Percentiles rank a stretch among this genome's conserved stretches.
These are phyloP conservation scores for Chrysanthemum seticuspe DNA, from an alignment of 129 eudicot species.

Conservation along the genomic window DNA sequence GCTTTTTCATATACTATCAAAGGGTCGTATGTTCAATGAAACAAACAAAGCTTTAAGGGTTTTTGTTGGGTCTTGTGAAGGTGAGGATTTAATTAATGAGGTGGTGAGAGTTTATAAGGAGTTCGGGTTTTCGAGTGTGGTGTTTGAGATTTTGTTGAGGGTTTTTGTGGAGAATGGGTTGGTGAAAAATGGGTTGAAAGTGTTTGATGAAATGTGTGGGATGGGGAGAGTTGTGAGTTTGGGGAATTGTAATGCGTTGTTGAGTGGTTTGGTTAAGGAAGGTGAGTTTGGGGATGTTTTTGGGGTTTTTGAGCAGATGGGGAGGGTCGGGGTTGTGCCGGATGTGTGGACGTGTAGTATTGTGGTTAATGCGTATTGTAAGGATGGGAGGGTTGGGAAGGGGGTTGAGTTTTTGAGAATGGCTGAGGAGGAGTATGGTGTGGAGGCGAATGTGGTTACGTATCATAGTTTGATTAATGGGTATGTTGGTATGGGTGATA, in stretches of 20 bases:
- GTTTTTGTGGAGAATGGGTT: constrained; percentile 59
- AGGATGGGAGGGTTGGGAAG: constrained; percentile 49
- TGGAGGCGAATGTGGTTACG: constrained; percentile 65
- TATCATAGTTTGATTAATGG: constrained; percentile 86
- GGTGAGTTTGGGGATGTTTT: constrained; percentile 43
- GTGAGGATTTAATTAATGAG: constrained; percentile 27
- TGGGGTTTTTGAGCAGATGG: constrained; percentile 72
- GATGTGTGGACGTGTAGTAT: constrained; percentile 81
- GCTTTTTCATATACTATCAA: constrained; percentile 67
- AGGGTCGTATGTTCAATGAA: constrained; percentile 65
- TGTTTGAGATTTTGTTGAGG: constrained; percentile 73
- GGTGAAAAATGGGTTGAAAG: constrained; percentile 56
- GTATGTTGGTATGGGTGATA: constrained; percentile 55
- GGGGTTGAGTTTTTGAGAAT: constrained; percentile 52
- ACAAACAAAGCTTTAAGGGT: constrained; percentile 41
- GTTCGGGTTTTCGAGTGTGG: constrained; percentile 65
- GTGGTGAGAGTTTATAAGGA: constrained; percentile 60
- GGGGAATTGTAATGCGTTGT: constrained; percentile 71
- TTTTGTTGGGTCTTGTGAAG: constrained; percentile 37
- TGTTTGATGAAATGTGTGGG: constrained; percentile 85
- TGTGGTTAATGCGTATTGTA: constrained; percentile 80
- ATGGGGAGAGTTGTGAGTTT: constrained; percentile 61
- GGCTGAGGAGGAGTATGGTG: constrained; percentile 44
- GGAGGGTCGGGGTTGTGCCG: constrained; percentile 52
- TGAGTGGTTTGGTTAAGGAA: constrained; percentile 59